Evolutionary conservation across 139 green algal species (phyloP).

Genomic region (Coccomyxa sp.): DNA sequence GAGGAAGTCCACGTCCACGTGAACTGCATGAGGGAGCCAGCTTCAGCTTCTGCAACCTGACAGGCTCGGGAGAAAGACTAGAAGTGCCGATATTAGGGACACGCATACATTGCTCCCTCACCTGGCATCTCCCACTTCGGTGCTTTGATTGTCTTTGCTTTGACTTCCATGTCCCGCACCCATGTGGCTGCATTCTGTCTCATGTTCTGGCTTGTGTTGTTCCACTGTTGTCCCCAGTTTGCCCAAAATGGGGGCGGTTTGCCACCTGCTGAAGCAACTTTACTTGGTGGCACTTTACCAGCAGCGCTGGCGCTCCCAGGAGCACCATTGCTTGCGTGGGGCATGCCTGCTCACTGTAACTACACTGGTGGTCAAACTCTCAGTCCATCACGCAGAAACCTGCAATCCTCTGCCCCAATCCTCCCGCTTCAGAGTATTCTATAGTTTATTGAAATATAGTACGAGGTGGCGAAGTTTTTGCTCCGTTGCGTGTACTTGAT

Average conservation of each 20-base stretch:
- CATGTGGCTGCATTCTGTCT: background rate
- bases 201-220: conserved; percentile 8
- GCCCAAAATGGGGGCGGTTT: conserved; percentile 16
- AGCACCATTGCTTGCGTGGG: background rate
- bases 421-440: too few species aligned
- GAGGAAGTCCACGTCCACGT: conserved; percentile 44
- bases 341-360: background rate
- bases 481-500: too few species aligned
- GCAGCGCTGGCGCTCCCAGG: background rate
- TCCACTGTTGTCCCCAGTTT: conserved; percentile 9
- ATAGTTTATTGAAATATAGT: background rate
- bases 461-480: background rate
- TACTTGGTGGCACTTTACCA: background rate
- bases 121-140: conserved; percentile 28
- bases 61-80: too few species aligned
- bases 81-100: too few species aligned
- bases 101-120: background rate
- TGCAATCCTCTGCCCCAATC: too few species aligned
- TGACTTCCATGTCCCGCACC: background rate
- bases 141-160: conserved; percentile 11
- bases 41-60: too few species aligned
- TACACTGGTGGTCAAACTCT: background rate
- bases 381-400: background rate
- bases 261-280: background rate
- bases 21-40: conserved; percentile 8